Evolutionary conservation across 1,284 basidiomycete species (phyloP), one percentile per base, ranked within the genome.

Genomic region (Rhodotorula sp.): DNA sequence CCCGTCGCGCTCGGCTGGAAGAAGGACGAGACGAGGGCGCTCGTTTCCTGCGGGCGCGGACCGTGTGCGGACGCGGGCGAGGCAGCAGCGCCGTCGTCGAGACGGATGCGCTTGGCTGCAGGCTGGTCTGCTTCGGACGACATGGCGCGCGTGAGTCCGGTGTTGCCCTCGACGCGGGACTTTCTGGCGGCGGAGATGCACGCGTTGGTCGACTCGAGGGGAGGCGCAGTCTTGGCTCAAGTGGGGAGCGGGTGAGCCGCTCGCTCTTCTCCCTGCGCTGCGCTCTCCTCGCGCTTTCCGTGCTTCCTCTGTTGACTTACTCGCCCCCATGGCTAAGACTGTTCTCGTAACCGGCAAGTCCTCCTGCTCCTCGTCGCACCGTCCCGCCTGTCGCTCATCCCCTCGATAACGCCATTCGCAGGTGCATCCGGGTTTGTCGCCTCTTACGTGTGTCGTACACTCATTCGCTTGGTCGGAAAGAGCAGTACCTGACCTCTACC

Each of bases 371-470:
- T 21, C 61, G 36, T 17, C 12, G 32, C 29, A 25, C 36, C 39
- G 4, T 21, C 53, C 25, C 3, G 10, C 8, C 2, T 36, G 36
- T 25, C 32, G 3, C 17, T 17, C 21, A n/a, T 19, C n/a, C 22
- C n/a, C 37, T 25, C 27, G 29, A 44, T 63, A 25, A 32, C 29
- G 51, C 32, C 36, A 27, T 50, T 50, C 37, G 13, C 59, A 76
- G 72, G 72, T 48, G 72, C 70, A 3, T 54, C 53, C 29, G 75
- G 75, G 29, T 76, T 74, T 63, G 60, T 76, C 61, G 75, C 75
- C 32, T 53, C 61, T 10, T 74, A 76, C 66, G 70, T 71, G 27
- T 22, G 69, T 37, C 19, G 50, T 0, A 3, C 21, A 17, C 19
- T 21, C 10, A 7, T 22, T 21, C 1, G 32, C 1, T n/a, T 21